A percentile compares a stretch with the other conserved stretches of the same genome.
These are phyloP conservation scores for Trichoderma atroviride DNA, from an alignment of 2,329 filamentous ascomycete species.

Conservation along the genomic window DNA sequence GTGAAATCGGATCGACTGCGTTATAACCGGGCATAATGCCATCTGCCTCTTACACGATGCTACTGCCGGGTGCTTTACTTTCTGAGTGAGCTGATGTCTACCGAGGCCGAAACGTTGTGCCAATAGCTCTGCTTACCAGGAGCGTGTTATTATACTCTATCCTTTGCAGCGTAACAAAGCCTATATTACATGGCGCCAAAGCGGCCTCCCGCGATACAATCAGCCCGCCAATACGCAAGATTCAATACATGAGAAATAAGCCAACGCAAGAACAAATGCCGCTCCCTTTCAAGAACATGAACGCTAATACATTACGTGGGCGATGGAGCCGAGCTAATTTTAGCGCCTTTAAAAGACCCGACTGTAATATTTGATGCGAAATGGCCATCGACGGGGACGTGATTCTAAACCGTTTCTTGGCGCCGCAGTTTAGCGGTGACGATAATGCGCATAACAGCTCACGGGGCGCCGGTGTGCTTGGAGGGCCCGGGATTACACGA, in stretches of 20 bases:
- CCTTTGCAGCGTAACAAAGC: neutral
- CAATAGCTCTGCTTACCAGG: neutral
- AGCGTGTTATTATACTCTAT: neutral
- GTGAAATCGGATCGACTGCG: neutral
- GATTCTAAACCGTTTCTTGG: conserved; percentile 14
- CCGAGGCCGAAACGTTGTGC: neutral
- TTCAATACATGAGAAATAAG: neutral
- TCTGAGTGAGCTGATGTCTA: neutral
- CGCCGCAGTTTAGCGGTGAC: conserved; percentile 21
- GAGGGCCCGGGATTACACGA: neutral
- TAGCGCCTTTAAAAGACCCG: conserved; percentile 14
- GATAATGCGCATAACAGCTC: neutral
- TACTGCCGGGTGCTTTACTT: neutral
- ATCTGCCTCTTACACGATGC: neutral
- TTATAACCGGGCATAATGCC: neutral
- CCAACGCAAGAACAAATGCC: neutral
- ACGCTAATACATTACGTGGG: conserved; percentile 3
- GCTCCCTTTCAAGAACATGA: neutral
- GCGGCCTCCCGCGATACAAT: conserved; percentile 4
- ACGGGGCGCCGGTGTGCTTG: conserved; percentile 12
- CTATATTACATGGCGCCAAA: neutral
- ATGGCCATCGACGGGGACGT: neutral
- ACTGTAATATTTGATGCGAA: conserved; percentile 17
- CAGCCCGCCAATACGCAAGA: neutral
- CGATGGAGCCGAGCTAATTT: neutral